Evolutionary conservation across 768 basidiomycete species (phyloP).

Genomic region (Pholiota conissans): DNA sequence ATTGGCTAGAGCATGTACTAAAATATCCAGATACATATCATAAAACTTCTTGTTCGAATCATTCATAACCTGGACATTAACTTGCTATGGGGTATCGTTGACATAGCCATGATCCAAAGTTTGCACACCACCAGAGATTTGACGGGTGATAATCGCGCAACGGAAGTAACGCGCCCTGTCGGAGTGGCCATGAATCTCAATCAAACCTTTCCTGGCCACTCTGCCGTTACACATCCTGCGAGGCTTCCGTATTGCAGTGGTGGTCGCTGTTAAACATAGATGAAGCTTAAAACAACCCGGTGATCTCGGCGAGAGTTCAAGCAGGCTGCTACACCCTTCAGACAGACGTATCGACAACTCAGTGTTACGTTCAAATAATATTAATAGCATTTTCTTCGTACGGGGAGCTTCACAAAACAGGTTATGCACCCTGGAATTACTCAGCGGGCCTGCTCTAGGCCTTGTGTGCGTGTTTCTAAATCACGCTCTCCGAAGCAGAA

Average conservation of each 20-base stretch:
- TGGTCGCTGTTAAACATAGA: background rate
- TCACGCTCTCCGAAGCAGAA: background rate
- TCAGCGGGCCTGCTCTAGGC: background rate
- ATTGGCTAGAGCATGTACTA: background rate
- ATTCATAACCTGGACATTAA: background rate
- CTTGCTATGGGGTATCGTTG: background rate
- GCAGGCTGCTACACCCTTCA: too few relatives aligned
- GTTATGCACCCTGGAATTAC: too few relatives aligned
- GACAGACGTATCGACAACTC: too few relatives aligned
- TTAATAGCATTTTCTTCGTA: too few relatives aligned
- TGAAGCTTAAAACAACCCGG: background rate
- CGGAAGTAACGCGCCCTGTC: background rate
- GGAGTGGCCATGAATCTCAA: background rate
- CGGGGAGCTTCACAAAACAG: too few relatives aligned
- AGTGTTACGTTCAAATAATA: too few relatives aligned
- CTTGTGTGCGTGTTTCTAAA: background rate
- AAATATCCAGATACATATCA: too few relatives aligned
- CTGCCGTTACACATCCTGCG: background rate
- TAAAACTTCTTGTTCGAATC: background rate
- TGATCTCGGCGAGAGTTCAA: too few relatives aligned
- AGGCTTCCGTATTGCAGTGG: background rate
- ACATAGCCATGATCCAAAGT: background rate
- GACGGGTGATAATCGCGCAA: background rate
- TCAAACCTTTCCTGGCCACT: background rate
- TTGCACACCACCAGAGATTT: too few relatives aligned